These are phyloP conservation scores for Carpinus fangiana DNA, from an alignment of 306 rosid genomes.

Conservation along the genomic window DNA sequence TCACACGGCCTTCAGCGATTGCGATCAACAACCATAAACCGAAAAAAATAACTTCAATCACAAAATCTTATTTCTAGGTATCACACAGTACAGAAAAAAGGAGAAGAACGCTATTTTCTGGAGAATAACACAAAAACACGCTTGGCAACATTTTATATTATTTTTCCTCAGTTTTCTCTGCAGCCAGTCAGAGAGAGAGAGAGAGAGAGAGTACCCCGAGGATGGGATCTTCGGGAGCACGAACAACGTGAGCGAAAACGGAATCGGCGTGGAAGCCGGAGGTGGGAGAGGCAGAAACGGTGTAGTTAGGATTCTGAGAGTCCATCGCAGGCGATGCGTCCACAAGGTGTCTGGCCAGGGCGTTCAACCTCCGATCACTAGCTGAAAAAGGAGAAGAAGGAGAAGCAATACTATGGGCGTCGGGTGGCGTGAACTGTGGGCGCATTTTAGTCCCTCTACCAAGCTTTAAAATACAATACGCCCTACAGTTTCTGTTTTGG, in stretches of 20 bases:
- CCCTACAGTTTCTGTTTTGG: not conserved
- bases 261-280: slow-evolving; percentile 49
- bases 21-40: not conserved
- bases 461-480: not conserved
- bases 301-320: slow-evolving; percentile 21
- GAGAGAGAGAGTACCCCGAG: slow-evolving; percentile 67
- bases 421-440: slow-evolving; percentile 48
- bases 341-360: slow-evolving; percentile 53
- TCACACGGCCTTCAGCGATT: not conserved
- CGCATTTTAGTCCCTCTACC: slow-evolving; percentile 46
- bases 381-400: slow-evolving; percentile 16
- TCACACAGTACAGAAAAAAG: not conserved
- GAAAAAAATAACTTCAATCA: not conserved
- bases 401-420: slow-evolving; percentile 14
- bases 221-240: slow-evolving; percentile 96
- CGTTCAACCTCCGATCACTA: slow-evolving; percentile 67
- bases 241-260: slow-evolving; percentile 78
- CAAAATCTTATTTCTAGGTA: not conserved
- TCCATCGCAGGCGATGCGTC: slow-evolving; percentile 44
- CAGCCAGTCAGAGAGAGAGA: not conserved
- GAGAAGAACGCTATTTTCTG: not conserved
- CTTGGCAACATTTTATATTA: not conserved
- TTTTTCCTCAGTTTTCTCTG: not conserved
- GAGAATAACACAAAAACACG: not conserved
- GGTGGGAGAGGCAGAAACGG: slow-evolving; percentile 60